phyloP scores from a whole-genome alignment of 2,329 filamentous ascomycete genomes.

The Fusarium camptoceras region DNA sequence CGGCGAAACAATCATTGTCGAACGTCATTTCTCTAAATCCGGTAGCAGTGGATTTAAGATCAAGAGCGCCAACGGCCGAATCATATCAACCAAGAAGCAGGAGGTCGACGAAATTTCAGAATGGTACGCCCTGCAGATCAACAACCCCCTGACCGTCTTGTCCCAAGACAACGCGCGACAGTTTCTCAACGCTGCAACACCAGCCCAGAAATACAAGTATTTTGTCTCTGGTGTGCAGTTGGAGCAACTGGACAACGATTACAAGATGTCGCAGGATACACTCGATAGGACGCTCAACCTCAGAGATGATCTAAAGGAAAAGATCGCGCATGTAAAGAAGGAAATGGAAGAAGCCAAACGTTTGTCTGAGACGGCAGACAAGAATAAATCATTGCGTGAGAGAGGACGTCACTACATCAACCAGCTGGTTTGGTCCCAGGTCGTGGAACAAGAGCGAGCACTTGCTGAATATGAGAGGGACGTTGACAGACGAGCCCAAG shows the following conservation, averaged over 20 bases:
- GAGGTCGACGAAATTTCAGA: slow-evolving; percentile 95
- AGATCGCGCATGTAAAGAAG: slow-evolving; percentile 53
- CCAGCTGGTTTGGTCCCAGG: slow-evolving; percentile 89
- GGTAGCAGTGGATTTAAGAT: slow-evolving; percentile 88
- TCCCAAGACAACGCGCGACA: slow-evolving; percentile 95
- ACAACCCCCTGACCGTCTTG: slow-evolving; percentile 95
- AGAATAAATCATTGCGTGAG: slow-evolving; percentile 72
- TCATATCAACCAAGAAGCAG: slow-evolving; percentile 83
- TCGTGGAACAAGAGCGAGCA: slow-evolving; percentile 76
- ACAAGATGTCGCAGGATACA: slow-evolving; percentile 82
- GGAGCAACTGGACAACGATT: slow-evolving; percentile 91
- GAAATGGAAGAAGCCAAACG: slow-evolving; percentile 69
- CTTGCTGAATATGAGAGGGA: slow-evolving; percentile 54
- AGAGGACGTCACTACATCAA: slow-evolving; percentile 69
- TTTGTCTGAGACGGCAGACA: slow-evolving; percentile 73
- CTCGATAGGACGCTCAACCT: slow-evolving; percentile 71
- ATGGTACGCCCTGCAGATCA: slow-evolving; percentile 92
- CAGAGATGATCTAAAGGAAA: slow-evolving; percentile 52
- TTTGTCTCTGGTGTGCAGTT: slow-evolving; percentile 95
- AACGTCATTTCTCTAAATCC: slow-evolving; percentile 83
- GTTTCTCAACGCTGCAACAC: slow-evolving; percentile 87
- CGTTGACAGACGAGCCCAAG: slow-evolving; percentile 41
- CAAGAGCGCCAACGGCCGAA: slow-evolving; percentile 76
- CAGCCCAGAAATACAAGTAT: slow-evolving; percentile 92
- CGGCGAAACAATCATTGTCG: slow-evolving; percentile 87